phyloP scores from a whole-genome alignment of 108 stramenopile species.

The Skeletonema grethae region DNA sequence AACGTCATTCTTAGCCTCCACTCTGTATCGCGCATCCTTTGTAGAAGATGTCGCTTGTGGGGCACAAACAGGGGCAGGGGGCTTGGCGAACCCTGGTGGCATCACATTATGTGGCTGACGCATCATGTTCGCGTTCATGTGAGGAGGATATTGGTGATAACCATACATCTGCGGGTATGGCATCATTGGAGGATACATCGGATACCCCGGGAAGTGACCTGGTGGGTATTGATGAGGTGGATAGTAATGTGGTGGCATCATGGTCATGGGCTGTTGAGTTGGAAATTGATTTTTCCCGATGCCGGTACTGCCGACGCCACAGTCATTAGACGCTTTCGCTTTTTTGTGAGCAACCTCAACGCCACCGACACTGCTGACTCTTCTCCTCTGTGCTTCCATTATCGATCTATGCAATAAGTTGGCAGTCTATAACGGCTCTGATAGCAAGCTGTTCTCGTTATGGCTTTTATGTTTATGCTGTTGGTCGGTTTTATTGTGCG shows the following conservation, averaged over 20 bases:
- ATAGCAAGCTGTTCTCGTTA: no score
- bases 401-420: background rate
- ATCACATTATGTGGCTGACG: background rate
- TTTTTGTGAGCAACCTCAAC: background rate
- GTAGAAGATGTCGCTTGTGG: background rate
- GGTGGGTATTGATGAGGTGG: background rate
- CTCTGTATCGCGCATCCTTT: background rate
- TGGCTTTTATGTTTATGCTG: no score
- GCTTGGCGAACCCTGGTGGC: background rate
- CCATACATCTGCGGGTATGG: background rate
- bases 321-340: background rate
- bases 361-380: background rate
- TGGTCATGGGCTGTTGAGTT: background rate
- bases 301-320: background rate
- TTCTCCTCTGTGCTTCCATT: background rate
- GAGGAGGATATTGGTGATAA: background rate
- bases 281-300: background rate
- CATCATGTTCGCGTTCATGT: background rate
- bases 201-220: background rate
- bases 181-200: background rate
- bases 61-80: background rate
- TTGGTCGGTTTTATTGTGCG: no score
- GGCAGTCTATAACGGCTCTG: background rate
- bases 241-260: background rate
- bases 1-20: background rate